Evolutionary conservation across 176 grass and related monocot genomes (phyloP).

Genomic region (Oropetium thomaeum): DNA sequence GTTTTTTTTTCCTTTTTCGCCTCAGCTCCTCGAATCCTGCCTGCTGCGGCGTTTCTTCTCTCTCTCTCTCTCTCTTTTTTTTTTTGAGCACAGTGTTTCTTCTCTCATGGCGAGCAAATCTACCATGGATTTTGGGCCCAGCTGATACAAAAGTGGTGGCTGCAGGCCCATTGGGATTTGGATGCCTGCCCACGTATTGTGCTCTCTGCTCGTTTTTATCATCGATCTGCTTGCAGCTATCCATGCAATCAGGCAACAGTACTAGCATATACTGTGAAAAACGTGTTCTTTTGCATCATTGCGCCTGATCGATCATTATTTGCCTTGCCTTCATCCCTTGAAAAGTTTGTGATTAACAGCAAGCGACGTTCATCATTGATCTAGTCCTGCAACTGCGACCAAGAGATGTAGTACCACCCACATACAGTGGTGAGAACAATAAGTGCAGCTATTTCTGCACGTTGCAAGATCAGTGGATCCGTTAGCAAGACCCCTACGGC

Average conservation of each 20-base stretch:
- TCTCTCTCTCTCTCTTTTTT: too few species aligned
- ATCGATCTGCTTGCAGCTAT: too few species aligned
- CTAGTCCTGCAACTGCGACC: neutral
- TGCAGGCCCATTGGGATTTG: too few species aligned
- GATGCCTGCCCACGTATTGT: too few species aligned
- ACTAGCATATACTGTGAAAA: slow-evolving; percentile 18
- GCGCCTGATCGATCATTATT: slow-evolving; percentile 31
- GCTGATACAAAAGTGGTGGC: too few species aligned
- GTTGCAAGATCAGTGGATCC: slow-evolving; percentile 20
- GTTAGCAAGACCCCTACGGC: slow-evolving; percentile 17
- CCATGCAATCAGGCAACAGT: slow-evolving; percentile 10
- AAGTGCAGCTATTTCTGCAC: slow-evolving; percentile 7
- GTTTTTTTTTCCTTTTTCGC: too few species aligned
- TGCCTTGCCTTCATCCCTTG: neutral
- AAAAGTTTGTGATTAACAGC: slow-evolving; percentile 19
- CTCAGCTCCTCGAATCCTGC: too few species aligned
- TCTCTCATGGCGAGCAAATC: too few species aligned
- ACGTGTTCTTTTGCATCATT: slow-evolving; percentile 16
- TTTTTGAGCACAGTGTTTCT: too few species aligned
- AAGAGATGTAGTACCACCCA: neutral
- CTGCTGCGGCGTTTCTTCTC: too few species aligned
- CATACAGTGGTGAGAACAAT: neutral
- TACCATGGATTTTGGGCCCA: too few species aligned
- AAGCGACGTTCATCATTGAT: slow-evolving; percentile 18
- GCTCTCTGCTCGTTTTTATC: too few species aligned